Conservation (phyloP, 2,329 filamentous ascomycete genomes). For the Fusarium bulbicola region DNA sequence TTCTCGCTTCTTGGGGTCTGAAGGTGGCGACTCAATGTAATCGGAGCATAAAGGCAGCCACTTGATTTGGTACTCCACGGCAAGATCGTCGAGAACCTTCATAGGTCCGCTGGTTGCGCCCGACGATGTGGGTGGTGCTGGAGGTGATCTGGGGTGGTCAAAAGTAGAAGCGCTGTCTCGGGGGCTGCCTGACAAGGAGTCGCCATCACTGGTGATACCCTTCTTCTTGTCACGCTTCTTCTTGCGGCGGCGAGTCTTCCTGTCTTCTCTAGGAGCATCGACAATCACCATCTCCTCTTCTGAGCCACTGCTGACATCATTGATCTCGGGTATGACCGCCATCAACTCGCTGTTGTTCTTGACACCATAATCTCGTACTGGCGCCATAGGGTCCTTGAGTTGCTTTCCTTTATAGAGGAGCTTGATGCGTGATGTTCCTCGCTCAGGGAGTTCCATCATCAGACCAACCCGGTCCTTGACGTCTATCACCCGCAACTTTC, state of each 20-base stretch:
- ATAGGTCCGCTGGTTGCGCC: constrained; percentile 48
- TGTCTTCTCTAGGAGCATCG: constrained; percentile 51
- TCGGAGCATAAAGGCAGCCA: constrained; percentile 72
- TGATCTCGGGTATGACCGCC: constrained; percentile 53
- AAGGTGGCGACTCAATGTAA: constrained; percentile 70
- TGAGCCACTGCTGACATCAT: constrained; percentile 49
- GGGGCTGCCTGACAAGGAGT: constrained; percentile 53
- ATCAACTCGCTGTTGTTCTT: constrained; percentile 70
- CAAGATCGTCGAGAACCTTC: constrained; percentile 73
- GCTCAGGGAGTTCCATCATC: constrained; percentile 69
- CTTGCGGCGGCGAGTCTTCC: constrained; percentile 52
- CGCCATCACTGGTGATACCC: constrained; percentile 46
- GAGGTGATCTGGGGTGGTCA: constrained; percentile 42
- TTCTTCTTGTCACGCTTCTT: constrained; percentile 53
- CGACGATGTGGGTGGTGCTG: constrained; percentile 32
- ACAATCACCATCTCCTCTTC: constrained; percentile 57
- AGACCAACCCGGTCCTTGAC: constrained; percentile 73
- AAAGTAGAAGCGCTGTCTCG: constrained; percentile 55
- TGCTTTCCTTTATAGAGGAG: constrained; percentile 78
- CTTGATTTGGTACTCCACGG: constrained; percentile 68
- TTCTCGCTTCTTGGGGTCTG: constrained; percentile 71
- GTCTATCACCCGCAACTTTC: constrained; percentile 72
- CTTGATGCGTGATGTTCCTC: constrained; percentile 64
- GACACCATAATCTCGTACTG: constrained; percentile 68
- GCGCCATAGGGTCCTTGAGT: constrained; percentile 69